Percentiles rank a stretch among this genome's conserved stretches.
Conservation (phyloP, 2,329 filamentous ascomycete species). For the Aspergillus sp. region DNA sequence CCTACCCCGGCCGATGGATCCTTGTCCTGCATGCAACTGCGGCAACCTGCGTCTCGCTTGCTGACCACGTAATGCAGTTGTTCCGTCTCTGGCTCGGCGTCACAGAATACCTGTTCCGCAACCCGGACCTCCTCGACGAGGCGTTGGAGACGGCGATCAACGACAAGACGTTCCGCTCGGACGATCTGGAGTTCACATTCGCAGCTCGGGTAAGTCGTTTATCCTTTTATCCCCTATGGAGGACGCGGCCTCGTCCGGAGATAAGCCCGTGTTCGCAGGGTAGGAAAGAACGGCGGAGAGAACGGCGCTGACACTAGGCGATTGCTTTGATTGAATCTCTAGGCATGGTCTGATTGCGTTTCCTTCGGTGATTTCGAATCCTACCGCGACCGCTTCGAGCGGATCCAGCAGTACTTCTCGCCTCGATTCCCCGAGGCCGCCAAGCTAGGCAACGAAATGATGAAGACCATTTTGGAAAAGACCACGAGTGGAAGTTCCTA, state of each 20-base stretch:
- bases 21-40: neutral
- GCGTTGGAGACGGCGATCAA: conserved; percentile 81
- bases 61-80: conserved; percentile 48
- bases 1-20: neutral
- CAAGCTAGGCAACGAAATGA: conserved; percentile 91
- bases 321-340: conserved; percentile 1
- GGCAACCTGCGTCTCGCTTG: neutral
- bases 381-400: conserved; percentile 87
- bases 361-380: conserved; percentile 87
- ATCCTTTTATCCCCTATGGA: neutral
- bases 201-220: conserved; percentile 67
- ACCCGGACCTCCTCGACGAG: conserved; percentile 75
- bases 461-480: conserved; percentile 88
- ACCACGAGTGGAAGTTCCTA: conserved; percentile 39
- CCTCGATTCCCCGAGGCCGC: conserved; percentile 85
- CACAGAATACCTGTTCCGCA: conserved; percentile 93
- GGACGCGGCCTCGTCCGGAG: no score
- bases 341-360: conserved; percentile 94
- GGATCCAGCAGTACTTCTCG: conserved; percentile 87
- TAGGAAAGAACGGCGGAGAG: no score
- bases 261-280: no score
- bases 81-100: conserved; percentile 96
- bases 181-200: conserved; percentile 97
- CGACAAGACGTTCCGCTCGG: conserved; percentile 88
- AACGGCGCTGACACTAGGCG: conserved; percentile 6